Conservation (phyloP, 2,329 filamentous ascomycete species). For the Amphichorda felina region DNA sequence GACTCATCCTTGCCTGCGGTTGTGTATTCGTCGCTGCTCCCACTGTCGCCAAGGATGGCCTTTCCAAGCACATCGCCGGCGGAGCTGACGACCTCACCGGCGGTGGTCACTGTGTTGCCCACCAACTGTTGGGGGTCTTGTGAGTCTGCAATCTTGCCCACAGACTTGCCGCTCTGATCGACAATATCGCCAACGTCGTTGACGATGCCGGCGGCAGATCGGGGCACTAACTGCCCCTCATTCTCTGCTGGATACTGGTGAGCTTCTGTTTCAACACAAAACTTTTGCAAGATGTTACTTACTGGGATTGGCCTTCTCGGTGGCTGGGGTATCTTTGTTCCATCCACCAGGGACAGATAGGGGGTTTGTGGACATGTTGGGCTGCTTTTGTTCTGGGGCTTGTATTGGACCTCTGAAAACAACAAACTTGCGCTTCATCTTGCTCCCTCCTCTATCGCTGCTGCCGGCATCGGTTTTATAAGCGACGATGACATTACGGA, state of each 20-base stretch:
- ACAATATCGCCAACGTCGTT: constrained; percentile 32
- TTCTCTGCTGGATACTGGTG: neutral
- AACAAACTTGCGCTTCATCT: constrained; percentile 3
- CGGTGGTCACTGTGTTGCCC: constrained; percentile 24
- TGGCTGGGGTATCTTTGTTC: constrained; percentile 15
- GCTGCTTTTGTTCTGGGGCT: neutral
- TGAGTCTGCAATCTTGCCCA: constrained; percentile 28
- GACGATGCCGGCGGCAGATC: constrained; percentile 27
- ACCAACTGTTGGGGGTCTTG: constrained; percentile 25
- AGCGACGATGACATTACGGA: too few relatives aligned
- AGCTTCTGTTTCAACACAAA: too few relatives aligned
- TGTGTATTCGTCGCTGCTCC: constrained; percentile 22
- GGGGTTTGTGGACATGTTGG: constrained; percentile 13
- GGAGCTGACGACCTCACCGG: constrained; percentile 21
- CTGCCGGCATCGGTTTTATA: neutral
- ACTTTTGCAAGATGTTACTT: constrained; percentile 7
- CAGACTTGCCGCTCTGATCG: constrained; percentile 27
- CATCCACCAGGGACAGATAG: constrained; percentile 14
- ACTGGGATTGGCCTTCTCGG: constrained; percentile 17
- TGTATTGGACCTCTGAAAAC: neutral
- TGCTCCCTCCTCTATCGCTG: neutral
- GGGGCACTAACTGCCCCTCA: constrained; percentile 13
- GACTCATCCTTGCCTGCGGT: constrained; percentile 19
- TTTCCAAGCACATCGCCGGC: constrained; percentile 30
- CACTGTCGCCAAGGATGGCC: constrained; percentile 22